Evolutionary conservation across 2,329 filamentous ascomycete genomes (phyloP), one percentile per base, ranked within the genome.

Genomic region (Fusarium drepaniforme): DNA sequence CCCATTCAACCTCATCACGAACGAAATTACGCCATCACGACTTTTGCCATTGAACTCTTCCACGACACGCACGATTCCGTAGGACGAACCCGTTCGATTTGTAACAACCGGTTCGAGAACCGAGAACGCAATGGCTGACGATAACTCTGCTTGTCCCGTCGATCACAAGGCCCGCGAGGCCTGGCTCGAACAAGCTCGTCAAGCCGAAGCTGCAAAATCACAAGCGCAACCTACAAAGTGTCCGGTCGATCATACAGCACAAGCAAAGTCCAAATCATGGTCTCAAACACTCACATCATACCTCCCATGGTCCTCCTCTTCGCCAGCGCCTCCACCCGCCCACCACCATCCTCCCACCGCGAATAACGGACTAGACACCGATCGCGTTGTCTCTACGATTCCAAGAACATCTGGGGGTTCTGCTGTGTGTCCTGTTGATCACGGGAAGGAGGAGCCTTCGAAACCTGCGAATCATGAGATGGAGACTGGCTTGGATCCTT

Each of bases 161-260:
- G 96, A 98, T 85, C 93, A 96, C 85, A 94, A 94, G 80, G 93
- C 95, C 63, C 93, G 97, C 79, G 93, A 95, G 79, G 91, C 93
- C 78, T 99, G 96, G 96, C 89, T 98, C 42, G 87, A 89, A 67
- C 91, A 94, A 80, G 91, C 92, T 46, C 86, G 85, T 72, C 83
- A 90, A 81, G 85, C 88, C 83, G 84, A 84, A 79, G 76, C 83
- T 73, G 75, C 83, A 78, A 81, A 79, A 59, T 62, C 76, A 11
- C 76, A 81, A 71, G 72, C 81, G 16, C 70, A 77, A 15, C 59
- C 75, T 16, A 69, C 77, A 71, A 74, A 67, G 57, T 83, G 81
- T 65, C 81, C 82, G 70, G 81, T 85, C 79, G 82, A 83, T 49
- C 82, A 83, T 73, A 74, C 70, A 57, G 61, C 76, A 4, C 67